A percentile compares a stretch with the other conserved stretches of the same genome.
phyloP scores from a whole-genome alignment of 179 eudicot genomes.

The Silene noctiflora region DNA sequence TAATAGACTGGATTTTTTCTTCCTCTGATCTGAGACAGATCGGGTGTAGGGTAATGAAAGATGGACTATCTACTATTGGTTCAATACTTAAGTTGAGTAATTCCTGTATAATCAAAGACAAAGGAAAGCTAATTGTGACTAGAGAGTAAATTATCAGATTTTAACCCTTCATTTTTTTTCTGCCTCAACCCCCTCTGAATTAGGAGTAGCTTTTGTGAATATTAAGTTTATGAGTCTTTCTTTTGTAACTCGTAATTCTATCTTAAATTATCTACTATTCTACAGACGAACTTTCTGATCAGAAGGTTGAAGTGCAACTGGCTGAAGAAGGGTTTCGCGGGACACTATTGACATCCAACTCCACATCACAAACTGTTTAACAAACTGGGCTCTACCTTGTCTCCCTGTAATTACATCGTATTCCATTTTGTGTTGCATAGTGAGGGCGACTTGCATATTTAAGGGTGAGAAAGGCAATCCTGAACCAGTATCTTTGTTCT shows the following conservation, averaged over 20 bases:
- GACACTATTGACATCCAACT: slow-evolving; percentile 69
- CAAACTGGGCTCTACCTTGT: slow-evolving; percentile 13
- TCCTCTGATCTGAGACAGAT: neutral
- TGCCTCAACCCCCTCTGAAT: neutral
- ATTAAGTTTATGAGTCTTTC: neutral
- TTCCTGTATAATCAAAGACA: neutral
- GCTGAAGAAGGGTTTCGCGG: slow-evolving; percentile 96
- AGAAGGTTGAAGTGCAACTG: slow-evolving; percentile 59
- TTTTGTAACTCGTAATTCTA: neutral
- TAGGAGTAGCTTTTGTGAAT: neutral
- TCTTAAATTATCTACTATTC: slow-evolving; percentile 16
- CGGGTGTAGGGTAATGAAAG: neutral
- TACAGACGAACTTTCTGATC: slow-evolving; percentile 82
- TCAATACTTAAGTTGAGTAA: neutral
- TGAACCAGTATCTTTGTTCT: neutral
- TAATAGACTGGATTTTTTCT: neutral
- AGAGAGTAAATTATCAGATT: neutral
- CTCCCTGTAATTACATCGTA: slow-evolving; percentile 15
- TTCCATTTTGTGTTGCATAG: slow-evolving; percentile 9
- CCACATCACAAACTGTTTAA: slow-evolving; percentile 56
- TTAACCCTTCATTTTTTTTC: neutral
- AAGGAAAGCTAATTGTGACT: neutral
- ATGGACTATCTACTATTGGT: neutral
- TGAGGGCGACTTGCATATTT: slow-evolving; percentile 23
- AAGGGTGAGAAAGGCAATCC: slow-evolving; percentile 26